Base-by-base conservation (phyloP, 768 basidiomycete genomes). In the Cystofilobasidium bisporidii region DNA sequence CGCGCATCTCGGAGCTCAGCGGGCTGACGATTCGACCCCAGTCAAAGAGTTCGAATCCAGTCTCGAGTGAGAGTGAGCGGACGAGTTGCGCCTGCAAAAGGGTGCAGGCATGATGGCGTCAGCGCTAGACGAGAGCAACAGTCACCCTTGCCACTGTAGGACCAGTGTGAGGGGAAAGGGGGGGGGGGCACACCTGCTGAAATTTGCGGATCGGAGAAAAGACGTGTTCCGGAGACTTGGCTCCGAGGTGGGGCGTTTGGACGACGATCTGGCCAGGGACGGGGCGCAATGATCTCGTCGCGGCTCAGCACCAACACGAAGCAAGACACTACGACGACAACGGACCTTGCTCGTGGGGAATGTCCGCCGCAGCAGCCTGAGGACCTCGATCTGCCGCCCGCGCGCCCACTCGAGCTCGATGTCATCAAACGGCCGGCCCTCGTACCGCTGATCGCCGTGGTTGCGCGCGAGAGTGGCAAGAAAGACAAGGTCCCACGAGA, bases 401-500 rank as follows among this genome's bases (percentile, higher is more conserved):
- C 56, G 28, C 30, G 20, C 24, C 55, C 61, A 68, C 6, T 56
- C 67, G 17, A 68, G 55, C 57, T 68, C 67, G 22, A 58, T 48
- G 24, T 68, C 61, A 26, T 68, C 67, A 4, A 68, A n/a, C n/a
- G 67, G 67, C 57, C 67, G 55, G 22, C 67, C 67, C 30, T 47
- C 36, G 48, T 58, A 58, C 3, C 67, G 40, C 22, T 3, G 20
- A 28, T 68, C 67, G 20, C 61, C 61, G 32, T 30, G 43, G 26
- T 33, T 32, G 3, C 57, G 18, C 18, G 61, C 61, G 20, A 68
- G 53, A 12, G 28, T 30, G 36, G 28, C 30, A 68, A 24, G 10
- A 63, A 22, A 12, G n/a, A 68, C 67, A 32, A 68, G 67, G 24
- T 68, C 67, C 67, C 67, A 68, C 1, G 67, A 68, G 2, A 68